Evolutionary conservation across 768 basidiomycete genomes (phyloP).

Genomic region (Hebeloma cylindrosporum): DNA sequence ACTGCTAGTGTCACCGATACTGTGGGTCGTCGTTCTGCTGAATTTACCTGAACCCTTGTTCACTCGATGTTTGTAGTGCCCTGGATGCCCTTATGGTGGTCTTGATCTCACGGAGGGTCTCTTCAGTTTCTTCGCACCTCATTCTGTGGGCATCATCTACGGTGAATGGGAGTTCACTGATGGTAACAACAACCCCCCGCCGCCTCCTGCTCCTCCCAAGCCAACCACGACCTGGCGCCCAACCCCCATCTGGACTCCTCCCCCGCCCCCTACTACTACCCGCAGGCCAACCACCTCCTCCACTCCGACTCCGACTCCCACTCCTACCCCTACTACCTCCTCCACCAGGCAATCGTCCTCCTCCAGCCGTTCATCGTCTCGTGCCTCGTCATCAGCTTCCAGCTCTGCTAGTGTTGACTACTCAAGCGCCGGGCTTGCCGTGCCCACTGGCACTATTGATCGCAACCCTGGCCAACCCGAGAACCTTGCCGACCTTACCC

Average conservation of each 20-base stretch:
- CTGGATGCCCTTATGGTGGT: constrained; percentile 55
- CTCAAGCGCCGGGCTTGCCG: constrained; percentile 28
- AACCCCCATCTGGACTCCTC: constrained; percentile 2
- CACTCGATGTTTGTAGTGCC: constrained; percentile 12
- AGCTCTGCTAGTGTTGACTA: constrained; percentile 22
- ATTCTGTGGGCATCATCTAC: constrained; percentile 53
- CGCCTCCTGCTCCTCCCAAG: constrained; percentile 18
- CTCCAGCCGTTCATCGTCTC: constrained; percentile 17
- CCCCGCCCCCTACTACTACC: constrained; percentile 14
- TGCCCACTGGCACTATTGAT: constrained; percentile 31
- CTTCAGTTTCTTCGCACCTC: constrained; percentile 58
- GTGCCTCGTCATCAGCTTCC: constrained; percentile 23
- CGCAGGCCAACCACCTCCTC: constrained; percentile 16
- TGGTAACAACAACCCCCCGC: constrained; percentile 24
- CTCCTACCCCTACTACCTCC: constrained; percentile 7
- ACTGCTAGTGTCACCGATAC: constrained; percentile 62
- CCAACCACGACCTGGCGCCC: too few species aligned
- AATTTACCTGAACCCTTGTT: constrained; percentile 6
- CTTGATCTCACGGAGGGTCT: constrained; percentile 70
- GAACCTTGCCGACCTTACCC: constrained; percentile 29
- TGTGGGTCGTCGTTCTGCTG: constrained; percentile 34
- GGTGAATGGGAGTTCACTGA: constrained; percentile 60
- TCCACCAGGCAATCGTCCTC: constrained; percentile 10
- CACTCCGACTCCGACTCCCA: constrained; percentile 22
- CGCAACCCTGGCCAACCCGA: constrained; percentile 12